Percentiles rank a stretch among this genome's conserved stretches.
These are phyloP conservation scores for Geotrichum candidum DNA, from an alignment of 1,139 yeast species.

Conservation along the genomic window DNA sequence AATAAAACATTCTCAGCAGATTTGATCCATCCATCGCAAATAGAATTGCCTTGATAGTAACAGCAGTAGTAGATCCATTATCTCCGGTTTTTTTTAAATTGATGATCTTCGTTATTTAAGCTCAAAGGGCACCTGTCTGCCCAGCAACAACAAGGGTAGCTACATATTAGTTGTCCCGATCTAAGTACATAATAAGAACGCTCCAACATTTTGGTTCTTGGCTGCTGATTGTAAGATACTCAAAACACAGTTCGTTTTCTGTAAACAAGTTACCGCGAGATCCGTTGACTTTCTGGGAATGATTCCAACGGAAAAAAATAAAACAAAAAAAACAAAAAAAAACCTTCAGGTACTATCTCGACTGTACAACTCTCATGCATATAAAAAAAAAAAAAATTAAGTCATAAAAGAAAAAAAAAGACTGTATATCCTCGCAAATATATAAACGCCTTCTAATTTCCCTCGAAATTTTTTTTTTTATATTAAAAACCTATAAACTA, in stretches of 20 bases:
- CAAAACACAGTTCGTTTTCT: neutral
- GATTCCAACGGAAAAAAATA: neutral
- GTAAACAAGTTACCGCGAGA: neutral
- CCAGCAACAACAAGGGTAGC: neutral
- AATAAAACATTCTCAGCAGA: neutral
- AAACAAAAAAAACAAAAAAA: neutral
- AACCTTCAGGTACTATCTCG: neutral
- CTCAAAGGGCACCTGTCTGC: neutral
- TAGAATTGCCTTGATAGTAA: neutral
- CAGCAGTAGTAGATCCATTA: neutral
- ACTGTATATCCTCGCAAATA: neutral
- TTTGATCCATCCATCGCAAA: neutral
- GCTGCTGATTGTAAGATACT: neutral
- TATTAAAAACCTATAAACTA: neutral
- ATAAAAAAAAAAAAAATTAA: neutral
- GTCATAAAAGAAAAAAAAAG: neutral
- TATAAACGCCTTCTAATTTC: neutral
- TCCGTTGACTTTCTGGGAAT: neutral
- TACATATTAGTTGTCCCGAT: neutral
- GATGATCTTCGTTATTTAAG: neutral
- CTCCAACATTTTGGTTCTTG: neutral
- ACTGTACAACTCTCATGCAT: neutral
- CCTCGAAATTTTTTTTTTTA: neutral
- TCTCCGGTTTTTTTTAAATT: neutral
- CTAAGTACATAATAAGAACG: neutral